phyloP scores from a whole-genome alignment of 176 grass and related monocot genomes.

The Aegilops sharonensis region DNA sequence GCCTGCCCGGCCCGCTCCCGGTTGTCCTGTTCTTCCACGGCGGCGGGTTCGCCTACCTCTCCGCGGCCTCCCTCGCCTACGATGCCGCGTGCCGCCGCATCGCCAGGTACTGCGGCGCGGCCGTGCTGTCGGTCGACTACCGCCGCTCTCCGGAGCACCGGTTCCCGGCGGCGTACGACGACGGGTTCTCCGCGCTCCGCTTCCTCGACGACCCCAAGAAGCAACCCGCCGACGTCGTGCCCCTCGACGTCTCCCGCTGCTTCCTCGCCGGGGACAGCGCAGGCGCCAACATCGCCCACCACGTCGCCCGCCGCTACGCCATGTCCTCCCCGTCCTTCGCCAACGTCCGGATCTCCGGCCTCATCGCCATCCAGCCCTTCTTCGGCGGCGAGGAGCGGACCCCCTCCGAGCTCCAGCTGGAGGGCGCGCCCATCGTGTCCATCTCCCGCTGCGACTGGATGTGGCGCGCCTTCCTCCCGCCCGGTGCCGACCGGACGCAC shows the following conservation, averaged over 20 bases:
- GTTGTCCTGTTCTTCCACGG: constrained; percentile 86
- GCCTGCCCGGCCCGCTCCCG: constrained; percentile 5
- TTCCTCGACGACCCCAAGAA: constrained; percentile 53
- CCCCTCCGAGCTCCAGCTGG: constrained; percentile 52
- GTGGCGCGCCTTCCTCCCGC: constrained; percentile 85
- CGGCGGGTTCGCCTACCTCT: constrained; percentile 78
- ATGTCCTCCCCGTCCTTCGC: constrained; percentile 4
- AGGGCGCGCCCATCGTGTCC: constrained; percentile 55
- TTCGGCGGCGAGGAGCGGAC: constrained; percentile 74
- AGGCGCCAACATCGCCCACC: constrained; percentile 64
- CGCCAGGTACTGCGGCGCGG: constrained; percentile 25
- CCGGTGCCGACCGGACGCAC: constrained; percentile 52
- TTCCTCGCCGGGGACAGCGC: constrained; percentile 72
- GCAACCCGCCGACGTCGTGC: not conserved
- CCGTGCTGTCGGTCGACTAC: constrained; percentile 76
- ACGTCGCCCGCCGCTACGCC: constrained; percentile 70
- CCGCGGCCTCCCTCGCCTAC: constrained; percentile 51
- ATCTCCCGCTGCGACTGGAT: constrained; percentile 64
- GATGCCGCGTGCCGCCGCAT: constrained; percentile 61
- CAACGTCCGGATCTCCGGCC: constrained; percentile 30
- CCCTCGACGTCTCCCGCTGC: constrained; percentile 49
- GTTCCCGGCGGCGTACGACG: constrained; percentile 68
- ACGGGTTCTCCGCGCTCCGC: constrained; percentile 58
- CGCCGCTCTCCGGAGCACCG: constrained; percentile 62
- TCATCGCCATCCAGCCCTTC: constrained; percentile 70